These are phyloP conservation scores for Thelonectria discophora DNA, from an alignment of 2,329 filamentous ascomycete genomes.

Conservation along the genomic window DNA sequence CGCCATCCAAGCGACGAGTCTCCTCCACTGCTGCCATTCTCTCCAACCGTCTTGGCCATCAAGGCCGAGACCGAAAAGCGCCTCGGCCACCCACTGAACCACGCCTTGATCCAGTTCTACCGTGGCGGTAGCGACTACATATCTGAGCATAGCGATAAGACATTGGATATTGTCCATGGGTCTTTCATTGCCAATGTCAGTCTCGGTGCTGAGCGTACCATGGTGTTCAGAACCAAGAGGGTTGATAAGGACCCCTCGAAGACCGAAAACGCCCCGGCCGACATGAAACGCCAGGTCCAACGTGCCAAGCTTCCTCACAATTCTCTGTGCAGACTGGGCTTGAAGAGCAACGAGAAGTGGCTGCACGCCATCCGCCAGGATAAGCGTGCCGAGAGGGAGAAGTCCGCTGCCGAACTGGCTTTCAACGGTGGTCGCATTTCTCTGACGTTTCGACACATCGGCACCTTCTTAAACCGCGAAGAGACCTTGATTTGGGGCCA, in stretches of 20 bases:
- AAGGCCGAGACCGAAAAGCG: slow-evolving; percentile 73
- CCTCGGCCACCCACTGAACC: slow-evolving; percentile 85
- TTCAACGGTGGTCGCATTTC: slow-evolving; percentile 84
- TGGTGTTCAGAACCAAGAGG: slow-evolving; percentile 88
- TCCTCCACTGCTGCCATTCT: slow-evolving; percentile 79
- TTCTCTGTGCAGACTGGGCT: slow-evolving; percentile 84
- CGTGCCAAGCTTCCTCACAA: slow-evolving; percentile 85
- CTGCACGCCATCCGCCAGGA: slow-evolving; percentile 92
- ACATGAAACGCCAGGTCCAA: slow-evolving; percentile 62
- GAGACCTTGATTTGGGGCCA: slow-evolving; percentile 86
- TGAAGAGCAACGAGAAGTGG: slow-evolving; percentile 85
- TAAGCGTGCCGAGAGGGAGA: slow-evolving; percentile 75
- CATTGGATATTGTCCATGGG: slow-evolving; percentile 82
- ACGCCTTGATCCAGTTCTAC: slow-evolving; percentile 92
- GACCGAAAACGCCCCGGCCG: slow-evolving; percentile 20
- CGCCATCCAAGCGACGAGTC: slow-evolving; percentile 92
- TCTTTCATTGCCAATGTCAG: slow-evolving; percentile 93
- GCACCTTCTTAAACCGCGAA: slow-evolving; percentile 78
- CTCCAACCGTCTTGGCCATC: slow-evolving; percentile 74
- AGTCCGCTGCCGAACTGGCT: slow-evolving; percentile 74
- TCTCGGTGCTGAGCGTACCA: slow-evolving; percentile 88
- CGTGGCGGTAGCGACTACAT: slow-evolving; percentile 91
- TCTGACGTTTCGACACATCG: slow-evolving; percentile 89
- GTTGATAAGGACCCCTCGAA: slow-evolving; percentile 52
- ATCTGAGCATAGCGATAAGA: slow-evolving; percentile 97